Evolutionary conservation across 768 basidiomycete species (phyloP), one percentile per base, ranked within the genome.

Genomic region (Mrakia hoshinonis): DNA sequence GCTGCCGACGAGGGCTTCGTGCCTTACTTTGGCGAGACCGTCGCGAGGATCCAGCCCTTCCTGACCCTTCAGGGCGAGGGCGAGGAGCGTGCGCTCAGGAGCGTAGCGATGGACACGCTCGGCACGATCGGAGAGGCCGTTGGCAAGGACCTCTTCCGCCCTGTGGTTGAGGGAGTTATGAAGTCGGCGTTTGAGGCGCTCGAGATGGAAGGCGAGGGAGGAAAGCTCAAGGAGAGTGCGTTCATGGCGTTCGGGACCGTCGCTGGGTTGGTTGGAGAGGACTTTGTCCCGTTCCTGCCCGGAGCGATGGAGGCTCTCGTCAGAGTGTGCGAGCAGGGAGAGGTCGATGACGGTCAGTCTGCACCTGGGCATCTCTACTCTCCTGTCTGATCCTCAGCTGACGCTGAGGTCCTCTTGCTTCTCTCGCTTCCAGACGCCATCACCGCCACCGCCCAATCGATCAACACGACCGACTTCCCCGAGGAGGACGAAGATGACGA

Each of bases 171-270:
- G n/a, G 87, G 91, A 70, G 86, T 95, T 85, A 97, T 99, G 96
- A 86, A 87, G 78, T 88, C 90, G 75, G 92, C 94, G 3, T 92
- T 97, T 83, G 85, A 89, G 74, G 93, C 90, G 55, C 85, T 93
- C 69, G 86, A 89, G 73, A 85, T 92, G 81, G 90, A 90, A 68
- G 79, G 80, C 75, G 87, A 91, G 2, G 85, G 93, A 73, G 43
- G 43, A 15, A 43, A 43, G 43, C 83, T 98, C 73, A 85, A 90
- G 76, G 96, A 99, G 79, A 96, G 92, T 81, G 90, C 89, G 77
- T 98, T 96, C 87, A 82, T 99, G 74, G 97, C 96, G 86, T 98
- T 98, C 76, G 92, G 93, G 68, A 92, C 95, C 74, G 93, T 99
- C 89, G 90, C 93, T 22, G 85, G 89, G 58, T 92, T 99, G 22